Evolutionary conservation across 1,284 basidiomycete species (phyloP).

Genomic region (Leucoagaricus sp.): DNA sequence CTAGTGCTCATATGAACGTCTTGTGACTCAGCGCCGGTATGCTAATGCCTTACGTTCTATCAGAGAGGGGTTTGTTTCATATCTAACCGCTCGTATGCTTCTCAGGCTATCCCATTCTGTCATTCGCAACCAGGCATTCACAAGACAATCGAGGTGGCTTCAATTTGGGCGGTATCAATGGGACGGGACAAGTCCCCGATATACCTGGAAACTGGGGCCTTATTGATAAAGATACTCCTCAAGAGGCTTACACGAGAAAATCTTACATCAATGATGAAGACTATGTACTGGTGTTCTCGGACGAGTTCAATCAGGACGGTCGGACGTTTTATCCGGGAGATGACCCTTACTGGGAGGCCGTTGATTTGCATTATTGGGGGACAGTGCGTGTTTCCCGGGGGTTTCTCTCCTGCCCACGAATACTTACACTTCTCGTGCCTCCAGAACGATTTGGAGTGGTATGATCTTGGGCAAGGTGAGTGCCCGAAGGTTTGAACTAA

Average conservation of each 20-base stretch:
- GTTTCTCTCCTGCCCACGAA: background rate
- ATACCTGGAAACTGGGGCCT: constrained; percentile 56
- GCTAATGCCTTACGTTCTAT: too few relatives aligned
- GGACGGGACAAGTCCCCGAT: constrained; percentile 63
- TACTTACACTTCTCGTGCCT: background rate
- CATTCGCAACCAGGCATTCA: constrained; percentile 30
- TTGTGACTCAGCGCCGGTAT: constrained; percentile 30
- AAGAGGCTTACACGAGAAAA: constrained; percentile 47
- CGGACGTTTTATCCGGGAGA: constrained; percentile 71
- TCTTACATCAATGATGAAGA: constrained; percentile 45
- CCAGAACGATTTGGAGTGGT: constrained; percentile 45
- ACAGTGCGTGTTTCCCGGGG: constrained; percentile 33
- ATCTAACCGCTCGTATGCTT: background rate
- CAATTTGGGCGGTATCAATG: constrained; percentile 78
- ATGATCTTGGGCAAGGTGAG: constrained; percentile 40
- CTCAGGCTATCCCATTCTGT: constrained; percentile 39
- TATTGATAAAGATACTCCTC: constrained; percentile 69
- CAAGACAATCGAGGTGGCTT: constrained; percentile 52
- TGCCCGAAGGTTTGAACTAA: background rate
- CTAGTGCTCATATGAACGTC: constrained; percentile 3
- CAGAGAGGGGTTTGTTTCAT: too few relatives aligned
- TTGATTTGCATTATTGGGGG: constrained; percentile 48
- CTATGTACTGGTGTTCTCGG: constrained; percentile 64
- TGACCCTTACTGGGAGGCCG: constrained; percentile 63
- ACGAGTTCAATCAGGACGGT: constrained; percentile 77